These are phyloP conservation scores for Pyrus hybrid DNA, from an alignment of 331 rosid species.

Conservation along the genomic window DNA sequence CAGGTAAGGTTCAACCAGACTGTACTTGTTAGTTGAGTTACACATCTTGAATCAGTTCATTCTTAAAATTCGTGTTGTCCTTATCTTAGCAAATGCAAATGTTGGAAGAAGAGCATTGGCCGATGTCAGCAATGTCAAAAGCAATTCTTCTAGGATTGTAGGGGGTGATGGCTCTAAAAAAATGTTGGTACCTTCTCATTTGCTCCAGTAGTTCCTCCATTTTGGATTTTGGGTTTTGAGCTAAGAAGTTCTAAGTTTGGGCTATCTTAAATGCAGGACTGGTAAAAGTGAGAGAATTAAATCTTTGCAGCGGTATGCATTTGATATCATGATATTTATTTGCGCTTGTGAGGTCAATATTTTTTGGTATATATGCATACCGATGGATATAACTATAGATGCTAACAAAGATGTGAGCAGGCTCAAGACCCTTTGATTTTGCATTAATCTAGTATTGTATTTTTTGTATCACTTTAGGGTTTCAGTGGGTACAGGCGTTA, in stretches of 20 bases:
- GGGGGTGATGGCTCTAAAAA: conserved; percentile 32
- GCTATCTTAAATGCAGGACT: conserved; percentile 8
- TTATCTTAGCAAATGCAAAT: conserved; percentile 28
- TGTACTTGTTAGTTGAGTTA: not conserved
- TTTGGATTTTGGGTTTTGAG: not conserved
- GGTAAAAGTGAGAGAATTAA: conserved; percentile 2
- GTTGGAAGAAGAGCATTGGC: conserved; percentile 57
- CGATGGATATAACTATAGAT: not conserved
- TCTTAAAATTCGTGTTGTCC: not conserved
- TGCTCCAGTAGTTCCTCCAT: not conserved
- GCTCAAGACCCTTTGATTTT: not conserved
- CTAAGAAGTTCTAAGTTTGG: not conserved
- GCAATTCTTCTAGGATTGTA: conserved; percentile 26
- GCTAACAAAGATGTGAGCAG: not conserved
- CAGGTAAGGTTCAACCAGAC: conserved; percentile 36
- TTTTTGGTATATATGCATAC: not conserved
- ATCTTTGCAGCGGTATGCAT: conserved; percentile 16
- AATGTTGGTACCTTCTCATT: conserved; percentile 39
- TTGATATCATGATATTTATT: not conserved
- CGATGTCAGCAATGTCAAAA: conserved; percentile 64
- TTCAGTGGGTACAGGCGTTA: conserved; percentile 35
- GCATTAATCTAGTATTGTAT: conserved; percentile 1
- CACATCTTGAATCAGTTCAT: not conserved
- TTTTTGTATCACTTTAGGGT: conserved; percentile 33
- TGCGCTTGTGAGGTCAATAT: not conserved